A percentile compares a stretch with the other conserved stretches of the same genome.
phyloP scores from a whole-genome alignment of 2,329 filamentous ascomycete species.

The Sporothrix schenckii region DNA sequence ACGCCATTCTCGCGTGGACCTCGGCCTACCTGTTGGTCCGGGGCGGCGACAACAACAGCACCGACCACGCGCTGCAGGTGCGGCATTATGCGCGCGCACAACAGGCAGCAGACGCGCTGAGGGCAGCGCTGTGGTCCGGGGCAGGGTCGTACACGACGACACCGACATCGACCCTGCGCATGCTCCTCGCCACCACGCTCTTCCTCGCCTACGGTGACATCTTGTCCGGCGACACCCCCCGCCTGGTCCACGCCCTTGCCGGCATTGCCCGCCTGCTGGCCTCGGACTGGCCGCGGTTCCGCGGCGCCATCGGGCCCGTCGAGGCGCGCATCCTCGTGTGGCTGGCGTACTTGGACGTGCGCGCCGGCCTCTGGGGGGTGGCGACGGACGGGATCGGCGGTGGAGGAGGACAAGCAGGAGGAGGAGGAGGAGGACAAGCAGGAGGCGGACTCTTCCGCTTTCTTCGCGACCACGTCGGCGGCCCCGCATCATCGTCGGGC shows the following conservation, averaged over 20 bases:
- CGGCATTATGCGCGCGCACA: slow-evolving; percentile 31
- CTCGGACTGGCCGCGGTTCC: slow-evolving; percentile 28
- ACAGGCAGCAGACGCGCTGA: slow-evolving; percentile 7
- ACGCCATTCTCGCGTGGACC: slow-evolving; percentile 33
- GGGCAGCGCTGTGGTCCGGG: neutral
- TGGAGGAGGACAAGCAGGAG: no score
- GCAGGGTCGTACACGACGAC: neutral
- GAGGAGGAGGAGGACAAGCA: no score
- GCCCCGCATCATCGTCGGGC: neutral
- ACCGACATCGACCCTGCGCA: neutral
- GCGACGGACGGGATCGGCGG: neutral
- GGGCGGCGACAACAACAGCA: neutral
- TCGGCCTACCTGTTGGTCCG: slow-evolving; percentile 29
- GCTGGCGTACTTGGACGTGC: slow-evolving; percentile 31
- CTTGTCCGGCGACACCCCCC: slow-evolving; percentile 30
- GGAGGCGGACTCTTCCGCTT: slow-evolving; percentile 18
- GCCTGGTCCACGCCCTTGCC: neutral
- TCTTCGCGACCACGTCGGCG: slow-evolving; percentile 10
- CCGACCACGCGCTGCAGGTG: slow-evolving; percentile 18
- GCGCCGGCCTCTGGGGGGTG: slow-evolving; percentile 23
- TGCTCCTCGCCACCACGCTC: slow-evolving; percentile 27
- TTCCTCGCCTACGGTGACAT: slow-evolving; percentile 31
- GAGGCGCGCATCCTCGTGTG: slow-evolving; percentile 32
- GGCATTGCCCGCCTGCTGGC: slow-evolving; percentile 20
- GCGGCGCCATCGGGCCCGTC: slow-evolving; percentile 19